Percentiles rank a stretch among this genome's conserved stretches.
phyloP scores from a whole-genome alignment of 2,329 filamentous ascomycete species.

The Acrodontium crateriforme region DNA sequence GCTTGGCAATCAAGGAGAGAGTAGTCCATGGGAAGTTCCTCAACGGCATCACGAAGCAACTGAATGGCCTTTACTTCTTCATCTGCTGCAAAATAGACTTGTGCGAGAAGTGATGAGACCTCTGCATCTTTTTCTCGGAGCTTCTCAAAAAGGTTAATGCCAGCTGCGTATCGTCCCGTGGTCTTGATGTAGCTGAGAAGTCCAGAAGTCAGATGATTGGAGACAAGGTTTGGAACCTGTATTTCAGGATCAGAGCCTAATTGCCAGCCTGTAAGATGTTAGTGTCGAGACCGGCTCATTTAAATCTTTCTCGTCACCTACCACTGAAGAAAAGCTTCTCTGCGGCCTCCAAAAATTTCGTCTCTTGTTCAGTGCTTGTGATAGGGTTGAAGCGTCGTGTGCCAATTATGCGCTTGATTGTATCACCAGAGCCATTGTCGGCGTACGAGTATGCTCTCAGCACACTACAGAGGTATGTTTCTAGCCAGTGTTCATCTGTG shows the following conservation, averaged over 20 bases:
- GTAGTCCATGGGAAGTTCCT: constrained; percentile 94
- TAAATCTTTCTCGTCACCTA: constrained; percentile 25
- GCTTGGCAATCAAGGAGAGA: constrained; percentile 91
- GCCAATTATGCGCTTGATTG: constrained; percentile 94
- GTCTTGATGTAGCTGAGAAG: constrained; percentile 90
- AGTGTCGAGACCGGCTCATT: constrained; percentile 2
- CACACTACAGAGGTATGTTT: constrained; percentile 93
- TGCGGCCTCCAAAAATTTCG: constrained; percentile 86
- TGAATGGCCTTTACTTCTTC: constrained; percentile 94
- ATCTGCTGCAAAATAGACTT: constrained; percentile 84
- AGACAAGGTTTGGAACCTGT: constrained; percentile 91
- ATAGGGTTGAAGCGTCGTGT: constrained; percentile 94
- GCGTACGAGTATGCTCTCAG: constrained; percentile 92
- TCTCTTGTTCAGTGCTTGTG: constrained; percentile 94
- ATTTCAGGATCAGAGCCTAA: constrained; percentile 93
- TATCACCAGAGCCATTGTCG: constrained; percentile 85
- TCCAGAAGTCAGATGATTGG: constrained; percentile 89
- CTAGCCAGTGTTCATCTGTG: constrained; percentile 88
- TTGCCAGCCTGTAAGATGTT: constrained; percentile 59
- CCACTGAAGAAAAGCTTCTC: constrained; percentile 92
- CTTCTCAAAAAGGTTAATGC: constrained; percentile 96
- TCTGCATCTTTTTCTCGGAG: constrained; percentile 80
- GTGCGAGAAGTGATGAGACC: constrained; percentile 81
- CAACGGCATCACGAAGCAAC: constrained; percentile 72
- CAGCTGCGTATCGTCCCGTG: constrained; percentile 83